Evolutionary conservation across 2,329 filamentous ascomycete genomes (phyloP).

Genomic region (Colletotrichum camelliae): DNA sequence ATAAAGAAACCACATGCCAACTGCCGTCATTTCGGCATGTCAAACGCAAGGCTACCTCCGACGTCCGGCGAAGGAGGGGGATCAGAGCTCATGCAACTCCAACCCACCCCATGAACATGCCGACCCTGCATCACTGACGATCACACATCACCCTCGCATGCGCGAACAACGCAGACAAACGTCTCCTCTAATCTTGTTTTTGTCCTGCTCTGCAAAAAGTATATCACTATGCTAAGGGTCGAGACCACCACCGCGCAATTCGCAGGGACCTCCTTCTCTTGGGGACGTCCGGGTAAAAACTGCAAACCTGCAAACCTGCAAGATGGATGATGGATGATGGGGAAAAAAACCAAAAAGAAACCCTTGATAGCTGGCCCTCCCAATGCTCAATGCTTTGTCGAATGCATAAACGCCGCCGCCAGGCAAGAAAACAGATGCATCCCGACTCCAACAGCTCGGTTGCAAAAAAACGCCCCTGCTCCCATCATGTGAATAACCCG

Average conservation of each 20-base stretch:
- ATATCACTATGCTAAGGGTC: background rate
- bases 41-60: background rate
- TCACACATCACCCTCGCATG: background rate
- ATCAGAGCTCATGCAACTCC: background rate
- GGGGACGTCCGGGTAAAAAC: background rate
- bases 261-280: background rate
- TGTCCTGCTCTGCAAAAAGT: background rate
- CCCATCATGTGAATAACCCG: background rate
- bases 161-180: background rate
- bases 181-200: background rate
- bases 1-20: background rate
- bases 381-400: background rate
- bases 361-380: background rate
- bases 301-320: background rate
- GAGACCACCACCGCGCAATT: background rate
- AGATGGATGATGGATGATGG: background rate
- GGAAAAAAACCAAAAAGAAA: background rate
- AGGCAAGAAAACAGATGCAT: background rate
- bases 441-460: background rate
- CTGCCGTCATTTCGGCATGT: background rate
- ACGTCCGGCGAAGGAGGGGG: background rate
- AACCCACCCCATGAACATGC: background rate
- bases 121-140: background rate
- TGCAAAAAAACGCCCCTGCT: background rate
- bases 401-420: background rate